A percentile compares a stretch with the other conserved stretches of the same genome.
These are phyloP conservation scores for Gastrolobium villosum DNA, from an alignment of 306 rosid species.

Conservation along the genomic window DNA sequence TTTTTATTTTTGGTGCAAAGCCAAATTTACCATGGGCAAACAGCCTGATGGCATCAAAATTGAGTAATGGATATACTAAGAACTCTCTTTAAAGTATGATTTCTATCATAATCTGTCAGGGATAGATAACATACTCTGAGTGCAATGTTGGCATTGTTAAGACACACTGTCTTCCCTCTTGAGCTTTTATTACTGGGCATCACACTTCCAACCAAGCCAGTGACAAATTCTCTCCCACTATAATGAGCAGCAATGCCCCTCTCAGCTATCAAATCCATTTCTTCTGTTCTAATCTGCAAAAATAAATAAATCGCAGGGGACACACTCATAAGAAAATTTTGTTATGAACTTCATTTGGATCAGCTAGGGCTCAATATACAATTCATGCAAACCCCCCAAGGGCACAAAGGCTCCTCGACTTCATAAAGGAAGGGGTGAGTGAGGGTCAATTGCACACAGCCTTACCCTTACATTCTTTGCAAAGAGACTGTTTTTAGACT, in stretches of 20 bases:
- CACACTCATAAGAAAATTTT: constrained; percentile 22
- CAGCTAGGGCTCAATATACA: constrained; percentile 27
- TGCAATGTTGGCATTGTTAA: constrained; percentile 95
- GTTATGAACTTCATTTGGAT: constrained; percentile 36
- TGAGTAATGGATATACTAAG: constrained; percentile 27
- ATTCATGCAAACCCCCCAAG: neutral
- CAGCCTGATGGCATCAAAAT: constrained; percentile 35
- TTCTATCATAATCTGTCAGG: constrained; percentile 39
- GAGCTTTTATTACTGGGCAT: constrained; percentile 74
- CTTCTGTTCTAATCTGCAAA: constrained; percentile 94
- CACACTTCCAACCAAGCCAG: constrained; percentile 76
- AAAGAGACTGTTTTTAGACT: too few relatives aligned
- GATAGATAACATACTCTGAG: constrained; percentile 78
- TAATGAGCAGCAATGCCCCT: constrained; percentile 99
- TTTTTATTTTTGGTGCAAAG: neutral
- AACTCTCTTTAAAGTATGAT: constrained; percentile 47
- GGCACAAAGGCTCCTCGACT: too few relatives aligned
- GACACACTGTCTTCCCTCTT: constrained; percentile 87
- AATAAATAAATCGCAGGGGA: constrained; percentile 37
- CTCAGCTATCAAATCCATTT: constrained; percentile 96
- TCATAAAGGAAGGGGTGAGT: too few relatives aligned
- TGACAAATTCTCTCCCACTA: constrained; percentile 80
- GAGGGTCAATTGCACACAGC: too few relatives aligned
- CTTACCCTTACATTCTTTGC: too few relatives aligned
- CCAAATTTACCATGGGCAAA: neutral